A percentile compares a stretch with the other conserved stretches of the same genome.
Conservation (phyloP, 164 flowering plant genomes). For the Liriodendron chinense region DNA sequence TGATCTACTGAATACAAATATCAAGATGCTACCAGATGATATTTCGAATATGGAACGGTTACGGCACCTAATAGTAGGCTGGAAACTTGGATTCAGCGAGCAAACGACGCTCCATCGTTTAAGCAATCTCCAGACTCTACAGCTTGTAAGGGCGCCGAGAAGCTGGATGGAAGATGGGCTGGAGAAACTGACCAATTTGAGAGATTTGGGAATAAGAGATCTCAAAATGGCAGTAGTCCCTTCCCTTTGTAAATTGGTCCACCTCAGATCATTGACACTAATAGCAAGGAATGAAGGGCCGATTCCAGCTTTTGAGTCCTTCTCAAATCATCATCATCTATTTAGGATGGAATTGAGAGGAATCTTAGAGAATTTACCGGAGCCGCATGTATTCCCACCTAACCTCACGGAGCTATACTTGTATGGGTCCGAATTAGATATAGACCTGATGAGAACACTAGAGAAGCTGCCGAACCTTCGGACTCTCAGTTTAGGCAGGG, state of each 20-base stretch:
- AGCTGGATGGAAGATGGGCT: neutral
- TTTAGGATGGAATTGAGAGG: neutral
- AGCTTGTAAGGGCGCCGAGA: neutral
- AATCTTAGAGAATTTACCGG: neutral
- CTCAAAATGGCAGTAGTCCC: neutral
- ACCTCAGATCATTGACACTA: neutral
- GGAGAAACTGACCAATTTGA: neutral
- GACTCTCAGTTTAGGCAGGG: neutral
- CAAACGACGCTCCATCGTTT: neutral
- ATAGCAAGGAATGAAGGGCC: neutral
- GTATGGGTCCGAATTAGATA: neutral
- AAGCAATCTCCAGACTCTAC: slow-evolving; percentile 1
- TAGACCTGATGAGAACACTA: neutral
- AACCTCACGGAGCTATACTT: neutral
- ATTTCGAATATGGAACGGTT: too few relatives aligned
- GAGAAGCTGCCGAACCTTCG: neutral
- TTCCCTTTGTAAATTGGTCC: neutral
- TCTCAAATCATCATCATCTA: neutral
- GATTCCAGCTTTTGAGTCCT: neutral
- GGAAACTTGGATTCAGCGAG: neutral
- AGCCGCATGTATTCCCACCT: neutral
- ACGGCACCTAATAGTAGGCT: too few relatives aligned
- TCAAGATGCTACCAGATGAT: too few relatives aligned
- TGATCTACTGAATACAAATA: too few relatives aligned
- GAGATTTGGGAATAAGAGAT: neutral